Evolutionary conservation across 1,284 basidiomycete species (phyloP).

Genomic region (Fistulina hepatica): DNA sequence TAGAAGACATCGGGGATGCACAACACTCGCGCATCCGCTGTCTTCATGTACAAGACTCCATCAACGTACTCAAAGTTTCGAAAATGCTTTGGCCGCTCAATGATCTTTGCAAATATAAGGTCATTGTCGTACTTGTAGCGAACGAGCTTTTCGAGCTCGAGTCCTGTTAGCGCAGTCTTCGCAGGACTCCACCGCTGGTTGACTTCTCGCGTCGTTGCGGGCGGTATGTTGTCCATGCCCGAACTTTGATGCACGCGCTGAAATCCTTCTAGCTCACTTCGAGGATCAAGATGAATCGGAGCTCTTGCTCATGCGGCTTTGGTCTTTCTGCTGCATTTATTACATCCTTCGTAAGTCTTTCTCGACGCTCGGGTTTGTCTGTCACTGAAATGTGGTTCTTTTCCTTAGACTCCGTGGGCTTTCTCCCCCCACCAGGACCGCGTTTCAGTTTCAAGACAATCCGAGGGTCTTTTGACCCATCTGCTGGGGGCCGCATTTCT

Average conservation of each 20-base stretch:
- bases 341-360: too few species aligned
- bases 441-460: neutral
- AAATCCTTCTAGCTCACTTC: constrained; percentile 15
- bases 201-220: too few species aligned
- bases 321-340: neutral
- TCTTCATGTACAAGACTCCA: constrained; percentile 18
- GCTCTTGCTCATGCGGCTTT: neutral
- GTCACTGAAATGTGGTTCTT: neutral
- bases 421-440: neutral
- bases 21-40: constrained; percentile 14
- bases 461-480: neutral
- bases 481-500: neutral
- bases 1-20: constrained; percentile 25
- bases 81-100: constrained; percentile 16
- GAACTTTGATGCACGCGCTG: too few species aligned
- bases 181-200: too few species aligned
- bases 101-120: constrained; percentile 18
- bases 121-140: constrained; percentile 17
- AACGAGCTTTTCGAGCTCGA: constrained; percentile 11
- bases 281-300: neutral
- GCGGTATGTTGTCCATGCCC: too few species aligned
- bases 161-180: constrained; percentile 1
- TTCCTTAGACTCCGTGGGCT: neutral
- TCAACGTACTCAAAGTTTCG: constrained; percentile 20
- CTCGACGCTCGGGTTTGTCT: too few species aligned